phyloP scores from a whole-genome alignment of 371 early-diverging fungal genomes.

The Syncephalastrum contaminatum region DNA sequence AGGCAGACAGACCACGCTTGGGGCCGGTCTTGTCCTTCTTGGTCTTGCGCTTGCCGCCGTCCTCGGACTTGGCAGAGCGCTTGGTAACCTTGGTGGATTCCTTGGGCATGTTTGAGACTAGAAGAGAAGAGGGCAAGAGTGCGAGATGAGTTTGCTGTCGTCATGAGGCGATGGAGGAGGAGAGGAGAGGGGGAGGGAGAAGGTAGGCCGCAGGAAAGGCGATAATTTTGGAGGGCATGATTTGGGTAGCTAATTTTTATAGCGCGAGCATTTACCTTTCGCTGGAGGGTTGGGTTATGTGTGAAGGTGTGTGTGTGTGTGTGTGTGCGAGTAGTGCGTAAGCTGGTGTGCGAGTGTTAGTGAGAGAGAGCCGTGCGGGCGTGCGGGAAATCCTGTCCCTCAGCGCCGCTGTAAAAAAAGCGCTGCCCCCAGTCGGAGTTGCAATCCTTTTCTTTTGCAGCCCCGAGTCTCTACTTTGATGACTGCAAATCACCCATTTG shows the following conservation, averaged over 20 bases:
- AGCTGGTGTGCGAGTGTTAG: not conserved
- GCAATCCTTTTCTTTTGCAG: too few relatives aligned
- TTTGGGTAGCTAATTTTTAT: conserved; percentile 1
- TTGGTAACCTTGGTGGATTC: conserved; percentile 21
- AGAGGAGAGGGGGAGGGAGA: not conserved
- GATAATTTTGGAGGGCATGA: not conserved
- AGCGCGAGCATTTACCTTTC: conserved; percentile 2
- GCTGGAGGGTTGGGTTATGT: conserved; percentile 2
- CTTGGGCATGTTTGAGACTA: conserved; percentile 25
- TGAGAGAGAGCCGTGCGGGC: conserved; percentile 2
- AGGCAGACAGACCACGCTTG: conserved; percentile 82
- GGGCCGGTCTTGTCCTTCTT: conserved; percentile 74
- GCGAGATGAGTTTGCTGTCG: not conserved
- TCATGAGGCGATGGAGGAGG: not conserved
- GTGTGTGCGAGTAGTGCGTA: not conserved
- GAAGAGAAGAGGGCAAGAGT: conserved; percentile 1
- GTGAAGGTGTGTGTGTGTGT: too few relatives aligned
- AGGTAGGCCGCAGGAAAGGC: not conserved
- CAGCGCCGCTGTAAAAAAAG: too few relatives aligned
- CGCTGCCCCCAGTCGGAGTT: too few relatives aligned
- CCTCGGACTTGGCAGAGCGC: conserved; percentile 17
- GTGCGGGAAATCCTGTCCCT: too few relatives aligned
- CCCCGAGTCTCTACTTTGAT: too few relatives aligned
- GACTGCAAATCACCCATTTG: too few relatives aligned
- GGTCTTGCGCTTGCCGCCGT: conserved; percentile 32